phyloP scores from a whole-genome alignment of 2,329 filamentous ascomycete genomes.

The Pseudonectria foliicola region DNA sequence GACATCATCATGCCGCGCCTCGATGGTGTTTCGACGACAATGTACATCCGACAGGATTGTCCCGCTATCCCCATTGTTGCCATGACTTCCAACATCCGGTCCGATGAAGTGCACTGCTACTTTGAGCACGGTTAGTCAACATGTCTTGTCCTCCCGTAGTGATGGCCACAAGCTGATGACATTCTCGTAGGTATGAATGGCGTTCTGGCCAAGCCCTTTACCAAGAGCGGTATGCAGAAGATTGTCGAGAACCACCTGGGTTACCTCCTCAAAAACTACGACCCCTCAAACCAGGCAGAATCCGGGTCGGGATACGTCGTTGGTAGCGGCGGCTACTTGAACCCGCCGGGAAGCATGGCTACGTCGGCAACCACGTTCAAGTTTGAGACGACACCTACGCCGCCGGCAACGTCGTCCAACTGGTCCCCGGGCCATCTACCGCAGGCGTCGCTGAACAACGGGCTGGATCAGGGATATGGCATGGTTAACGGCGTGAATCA shows the following conservation, averaged over 20 bases:
- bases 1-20: slow-evolving; percentile 97
- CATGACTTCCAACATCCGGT: slow-evolving; percentile 97
- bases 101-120: slow-evolving; percentile 94
- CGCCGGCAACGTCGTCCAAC: slow-evolving; percentile 42
- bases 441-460: slow-evolving; percentile 36
- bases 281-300: slow-evolving; percentile 41
- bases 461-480: slow-evolving; percentile 40
- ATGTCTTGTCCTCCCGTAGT: neutral
- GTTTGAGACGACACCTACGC: slow-evolving; percentile 50
- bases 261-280: slow-evolving; percentile 63
- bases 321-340: slow-evolving; percentile 28
- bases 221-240: slow-evolving; percentile 73
- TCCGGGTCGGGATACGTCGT: slow-evolving; percentile 28
- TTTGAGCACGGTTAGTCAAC: slow-evolving; percentile 77
- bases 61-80: slow-evolving; percentile 82
- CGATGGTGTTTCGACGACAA: slow-evolving; percentile 89
- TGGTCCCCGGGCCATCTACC: slow-evolving; percentile 46
- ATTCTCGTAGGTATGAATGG: slow-evolving; percentile 80
- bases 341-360: slow-evolving; percentile 22
- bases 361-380: slow-evolving; percentile 31
- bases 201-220: slow-evolving; percentile 94
- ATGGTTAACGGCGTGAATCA: slow-evolving; percentile 36
- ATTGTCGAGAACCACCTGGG: slow-evolving; percentile 84
- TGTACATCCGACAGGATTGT: slow-evolving; percentile 84
- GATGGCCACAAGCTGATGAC: slow-evolving; percentile 4